Conservation (phyloP, 2,329 filamentous ascomycete genomes). For the Colletotrichum sp. region DNA sequence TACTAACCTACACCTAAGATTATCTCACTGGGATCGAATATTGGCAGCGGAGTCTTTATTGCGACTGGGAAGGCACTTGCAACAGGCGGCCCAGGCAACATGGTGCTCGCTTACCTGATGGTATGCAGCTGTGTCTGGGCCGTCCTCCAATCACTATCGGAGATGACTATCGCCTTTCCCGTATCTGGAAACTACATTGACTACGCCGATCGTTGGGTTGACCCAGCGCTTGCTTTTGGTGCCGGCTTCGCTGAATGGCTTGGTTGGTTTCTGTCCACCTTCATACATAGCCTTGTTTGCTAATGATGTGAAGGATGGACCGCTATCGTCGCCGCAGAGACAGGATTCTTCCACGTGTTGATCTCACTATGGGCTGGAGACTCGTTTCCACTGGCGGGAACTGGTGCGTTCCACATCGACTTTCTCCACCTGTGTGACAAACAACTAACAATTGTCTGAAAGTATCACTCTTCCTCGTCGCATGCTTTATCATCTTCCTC, state of each 20-base stretch:
- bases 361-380: neutral
- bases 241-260: conserved; percentile 36
- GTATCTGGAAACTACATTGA: conserved; percentile 40
- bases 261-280: neutral
- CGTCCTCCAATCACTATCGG: conserved; percentile 26
- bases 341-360: neutral
- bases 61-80: conserved; percentile 35
- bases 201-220: conserved; percentile 40
- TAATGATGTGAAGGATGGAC: neutral
- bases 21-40: conserved; percentile 31
- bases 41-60: conserved; percentile 41
- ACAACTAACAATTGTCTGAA: neutral
- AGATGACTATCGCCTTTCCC: conserved; percentile 42
- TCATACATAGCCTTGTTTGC: neutral
- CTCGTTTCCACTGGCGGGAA: neutral
- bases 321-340: neutral
- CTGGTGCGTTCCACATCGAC: neutral
- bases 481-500: neutral
- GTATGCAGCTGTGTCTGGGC: conserved; percentile 24
- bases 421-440: neutral
- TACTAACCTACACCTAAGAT: conserved; percentile 6
- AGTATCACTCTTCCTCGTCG: neutral
- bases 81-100: conserved; percentile 33
- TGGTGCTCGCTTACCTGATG: conserved; percentile 36
- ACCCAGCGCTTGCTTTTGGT: conserved; percentile 41